Conservation (phyloP, 2,329 filamentous ascomycete species). For the Chrysosporium keratinophilum region DNA sequence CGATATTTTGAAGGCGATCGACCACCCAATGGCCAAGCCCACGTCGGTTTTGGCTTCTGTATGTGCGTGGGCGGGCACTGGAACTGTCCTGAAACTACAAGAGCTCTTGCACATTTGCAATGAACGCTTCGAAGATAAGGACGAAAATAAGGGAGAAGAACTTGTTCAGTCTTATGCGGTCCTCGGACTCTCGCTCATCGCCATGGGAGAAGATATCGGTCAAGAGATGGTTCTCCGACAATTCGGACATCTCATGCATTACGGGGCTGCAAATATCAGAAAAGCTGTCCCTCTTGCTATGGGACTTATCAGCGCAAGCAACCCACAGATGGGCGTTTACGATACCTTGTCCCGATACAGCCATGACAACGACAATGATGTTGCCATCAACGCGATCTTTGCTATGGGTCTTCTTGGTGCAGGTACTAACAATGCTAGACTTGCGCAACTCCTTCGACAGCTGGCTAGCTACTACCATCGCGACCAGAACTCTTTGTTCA, state of each 20-base stretch:
- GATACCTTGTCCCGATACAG: conserved; percentile 95
- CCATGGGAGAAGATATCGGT: conserved; percentile 96
- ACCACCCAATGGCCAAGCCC: conserved; percentile 94
- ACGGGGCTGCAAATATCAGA: conserved; percentile 92
- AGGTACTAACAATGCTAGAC: conserved; percentile 92
- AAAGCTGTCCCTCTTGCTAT: conserved; percentile 92
- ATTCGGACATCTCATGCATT: conserved; percentile 98
- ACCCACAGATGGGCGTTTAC: conserved; percentile 99
- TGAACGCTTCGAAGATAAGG: conserved; percentile 87
- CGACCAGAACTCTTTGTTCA: conserved; percentile 91
- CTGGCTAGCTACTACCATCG: conserved; percentile 97
- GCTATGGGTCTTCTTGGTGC: conserved; percentile 96
- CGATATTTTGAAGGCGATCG: conserved; percentile 91
- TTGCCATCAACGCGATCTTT: conserved; percentile 97
- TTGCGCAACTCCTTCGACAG: conserved; percentile 88
- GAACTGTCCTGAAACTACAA: conserved; percentile 92
- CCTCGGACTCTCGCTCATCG: conserved; percentile 81
- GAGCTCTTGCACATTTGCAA: conserved; percentile 97
- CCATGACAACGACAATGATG: conserved; percentile 97
- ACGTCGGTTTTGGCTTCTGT: conserved; percentile 90
- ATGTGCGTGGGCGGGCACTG: conserved; percentile 95
- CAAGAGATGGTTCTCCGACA: conserved; percentile 98
- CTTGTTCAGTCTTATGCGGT: conserved; percentile 93
- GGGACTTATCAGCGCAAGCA: conserved; percentile 92
- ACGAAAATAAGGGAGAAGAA: conserved; percentile 92